A percentile compares a stretch with the other conserved stretches of the same genome.
Evolutionary conservation across 1,139 yeast species (phyloP).

Genomic region (Saccharomyces hybrid): DNA sequence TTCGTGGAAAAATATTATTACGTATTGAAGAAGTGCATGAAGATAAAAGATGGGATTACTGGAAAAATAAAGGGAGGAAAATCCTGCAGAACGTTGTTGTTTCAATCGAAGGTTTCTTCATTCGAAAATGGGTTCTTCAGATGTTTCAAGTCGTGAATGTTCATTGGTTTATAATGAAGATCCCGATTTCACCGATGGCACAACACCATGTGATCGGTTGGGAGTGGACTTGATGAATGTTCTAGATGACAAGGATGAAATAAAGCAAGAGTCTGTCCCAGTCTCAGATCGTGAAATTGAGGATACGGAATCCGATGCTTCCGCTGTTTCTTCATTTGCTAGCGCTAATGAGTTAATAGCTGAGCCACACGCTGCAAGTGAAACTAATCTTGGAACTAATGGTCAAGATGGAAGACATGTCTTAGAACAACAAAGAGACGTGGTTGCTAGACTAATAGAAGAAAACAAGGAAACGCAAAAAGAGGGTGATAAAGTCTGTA

Average conservation of each 20-base stretch:
- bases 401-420: neutral
- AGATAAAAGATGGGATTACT: neutral
- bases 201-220: neutral
- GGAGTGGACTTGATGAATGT: neutral
- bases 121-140: neutral
- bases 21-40: neutral
- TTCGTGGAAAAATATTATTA: neutral
- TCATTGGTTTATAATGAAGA: neutral
- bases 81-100: neutral
- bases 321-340: neutral
- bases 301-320: neutral
- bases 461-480: constrained; percentile 11
- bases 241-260: neutral
- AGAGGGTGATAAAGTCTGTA: constrained; percentile 33
- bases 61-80: neutral
- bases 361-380: constrained; percentile 1
- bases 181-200: neutral
- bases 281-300: neutral
- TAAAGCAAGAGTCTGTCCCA: neutral
- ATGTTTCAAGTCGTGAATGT: neutral
- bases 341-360: constrained; percentile 4
- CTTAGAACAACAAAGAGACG: neutral
- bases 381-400: neutral
- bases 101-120: neutral
- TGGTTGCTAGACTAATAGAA: constrained; percentile 7